Evolutionary conservation across 331 rosid genomes (phyloP).

Genomic region (Pyracantha coccinea): DNA sequence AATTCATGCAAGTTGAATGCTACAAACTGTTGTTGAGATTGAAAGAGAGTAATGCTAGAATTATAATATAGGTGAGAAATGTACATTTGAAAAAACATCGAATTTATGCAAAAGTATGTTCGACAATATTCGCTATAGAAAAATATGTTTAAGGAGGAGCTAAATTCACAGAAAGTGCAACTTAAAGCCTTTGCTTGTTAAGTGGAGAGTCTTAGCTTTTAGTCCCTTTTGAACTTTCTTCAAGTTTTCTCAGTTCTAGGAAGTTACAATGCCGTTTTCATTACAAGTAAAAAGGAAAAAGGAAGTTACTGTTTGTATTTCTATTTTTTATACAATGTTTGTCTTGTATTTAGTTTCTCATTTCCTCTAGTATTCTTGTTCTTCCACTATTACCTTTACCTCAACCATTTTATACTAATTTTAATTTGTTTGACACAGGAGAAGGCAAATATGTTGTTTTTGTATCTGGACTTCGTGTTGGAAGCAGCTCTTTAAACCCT

Average conservation of each 20-base stretch:
- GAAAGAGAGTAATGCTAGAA: neutral
- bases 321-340: neutral
- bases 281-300: neutral
- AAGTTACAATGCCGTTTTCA: neutral
- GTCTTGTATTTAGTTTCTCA: neutral
- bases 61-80: neutral
- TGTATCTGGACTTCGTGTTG: slow-evolving; percentile 76
- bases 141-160: neutral
- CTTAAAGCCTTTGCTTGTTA: neutral
- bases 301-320: neutral
- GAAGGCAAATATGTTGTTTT: slow-evolving; percentile 81
- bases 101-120: neutral
- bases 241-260: neutral
- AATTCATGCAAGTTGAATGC: neutral
- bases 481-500: slow-evolving; percentile 74
- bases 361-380: neutral
- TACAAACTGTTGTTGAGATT: neutral
- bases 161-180: neutral
- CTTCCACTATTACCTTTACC: neutral
- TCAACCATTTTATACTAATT: neutral
- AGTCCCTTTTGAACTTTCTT: neutral
- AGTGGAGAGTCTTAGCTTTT: neutral
- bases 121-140: neutral
- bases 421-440: slow-evolving; percentile 42
- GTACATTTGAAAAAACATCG: neutral